phyloP scores from a whole-genome alignment of 768 basidiomycete species.

The Pisolithus albus region DNA sequence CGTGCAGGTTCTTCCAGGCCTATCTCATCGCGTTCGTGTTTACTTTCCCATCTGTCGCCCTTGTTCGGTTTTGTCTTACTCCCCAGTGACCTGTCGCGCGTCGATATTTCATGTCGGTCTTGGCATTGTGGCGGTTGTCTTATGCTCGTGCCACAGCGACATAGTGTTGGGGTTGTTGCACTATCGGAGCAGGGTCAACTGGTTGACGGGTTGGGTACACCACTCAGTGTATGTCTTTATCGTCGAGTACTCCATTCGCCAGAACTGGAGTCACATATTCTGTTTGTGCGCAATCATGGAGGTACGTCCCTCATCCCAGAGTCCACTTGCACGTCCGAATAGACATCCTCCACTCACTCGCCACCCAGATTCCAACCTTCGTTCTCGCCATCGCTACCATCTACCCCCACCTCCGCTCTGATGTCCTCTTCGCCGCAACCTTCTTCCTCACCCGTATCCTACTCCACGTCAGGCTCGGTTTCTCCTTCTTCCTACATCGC shows the following conservation, averaged over 20 bases:
- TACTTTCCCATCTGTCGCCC: conserved; percentile 20
- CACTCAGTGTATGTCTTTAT: conserved; percentile 38
- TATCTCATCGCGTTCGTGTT: conserved; percentile 32
- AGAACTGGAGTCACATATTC: conserved; percentile 37
- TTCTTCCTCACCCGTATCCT: conserved; percentile 50
- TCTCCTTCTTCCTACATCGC: conserved; percentile 27
- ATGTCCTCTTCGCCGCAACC: conserved; percentile 40
- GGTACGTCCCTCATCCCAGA: conserved; percentile 19
- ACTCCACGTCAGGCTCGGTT: conserved; percentile 36
- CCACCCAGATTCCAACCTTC: conserved; percentile 44
- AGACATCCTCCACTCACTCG: neutral
- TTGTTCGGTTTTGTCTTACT: conserved; percentile 40
- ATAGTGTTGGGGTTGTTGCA: conserved; percentile 38
- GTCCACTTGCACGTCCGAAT: neutral
- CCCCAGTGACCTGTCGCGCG: conserved; percentile 21
- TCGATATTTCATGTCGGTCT: conserved; percentile 13
- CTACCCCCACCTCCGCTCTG: conserved; percentile 38
- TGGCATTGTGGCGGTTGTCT: conserved; percentile 1
- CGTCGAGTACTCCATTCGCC: conserved; percentile 32
- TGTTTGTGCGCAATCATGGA: conserved; percentile 43
- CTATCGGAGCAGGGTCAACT: conserved; percentile 41
- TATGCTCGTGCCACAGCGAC: conserved; percentile 30
- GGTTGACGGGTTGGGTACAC: conserved; percentile 52
- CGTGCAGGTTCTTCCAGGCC: conserved; percentile 38
- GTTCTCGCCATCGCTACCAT: conserved; percentile 42